These are phyloP conservation scores for Antitrichia curtipendula DNA, from an alignment of 225 moss, liverwort and hornwort species.

Conservation along the genomic window DNA sequence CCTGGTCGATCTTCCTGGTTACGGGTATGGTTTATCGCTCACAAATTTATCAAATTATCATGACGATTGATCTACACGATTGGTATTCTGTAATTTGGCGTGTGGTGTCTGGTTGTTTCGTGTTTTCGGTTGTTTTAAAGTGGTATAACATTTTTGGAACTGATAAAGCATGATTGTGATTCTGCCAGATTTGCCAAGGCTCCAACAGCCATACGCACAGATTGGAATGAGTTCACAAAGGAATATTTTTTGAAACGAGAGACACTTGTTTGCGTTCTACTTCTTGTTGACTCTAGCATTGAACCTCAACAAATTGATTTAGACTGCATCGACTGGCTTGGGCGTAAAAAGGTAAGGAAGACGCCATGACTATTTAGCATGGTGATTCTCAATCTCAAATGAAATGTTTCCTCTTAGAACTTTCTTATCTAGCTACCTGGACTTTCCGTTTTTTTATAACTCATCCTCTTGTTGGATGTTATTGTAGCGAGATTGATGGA, in stretches of 20 bases:
- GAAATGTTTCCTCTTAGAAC: background rate
- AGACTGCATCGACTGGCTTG: slow-evolving; percentile 88
- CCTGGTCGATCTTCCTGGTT: slow-evolving; percentile 94
- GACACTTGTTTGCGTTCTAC: slow-evolving; percentile 62
- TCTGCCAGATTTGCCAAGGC: slow-evolving; percentile 82
- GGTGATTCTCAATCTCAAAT: background rate
- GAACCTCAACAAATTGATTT: slow-evolving; percentile 83
- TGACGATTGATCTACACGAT: background rate
- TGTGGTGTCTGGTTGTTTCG: background rate
- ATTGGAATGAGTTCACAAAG: slow-evolving; percentile 97
- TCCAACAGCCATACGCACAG: slow-evolving; percentile 77
- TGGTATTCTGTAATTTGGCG: background rate
- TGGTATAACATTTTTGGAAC: background rate
- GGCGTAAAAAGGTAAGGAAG: slow-evolving; percentile 61
- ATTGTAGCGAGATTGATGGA: background rate
- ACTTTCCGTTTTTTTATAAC: background rate
- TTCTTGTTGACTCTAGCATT: slow-evolving; percentile 86
- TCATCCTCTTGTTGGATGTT: background rate
- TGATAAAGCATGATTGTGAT: background rate
- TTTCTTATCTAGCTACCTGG: background rate
- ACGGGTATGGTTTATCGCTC: slow-evolving; percentile 46
- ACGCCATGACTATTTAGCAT: background rate
- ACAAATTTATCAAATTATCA: background rate
- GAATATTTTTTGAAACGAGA: slow-evolving; percentile 74
- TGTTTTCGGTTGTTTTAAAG: background rate